Evolutionary conservation across 2,329 filamentous ascomycete genomes (phyloP), one percentile per base, ranked within the genome.

Genomic region (Neurospora crassa): DNA sequence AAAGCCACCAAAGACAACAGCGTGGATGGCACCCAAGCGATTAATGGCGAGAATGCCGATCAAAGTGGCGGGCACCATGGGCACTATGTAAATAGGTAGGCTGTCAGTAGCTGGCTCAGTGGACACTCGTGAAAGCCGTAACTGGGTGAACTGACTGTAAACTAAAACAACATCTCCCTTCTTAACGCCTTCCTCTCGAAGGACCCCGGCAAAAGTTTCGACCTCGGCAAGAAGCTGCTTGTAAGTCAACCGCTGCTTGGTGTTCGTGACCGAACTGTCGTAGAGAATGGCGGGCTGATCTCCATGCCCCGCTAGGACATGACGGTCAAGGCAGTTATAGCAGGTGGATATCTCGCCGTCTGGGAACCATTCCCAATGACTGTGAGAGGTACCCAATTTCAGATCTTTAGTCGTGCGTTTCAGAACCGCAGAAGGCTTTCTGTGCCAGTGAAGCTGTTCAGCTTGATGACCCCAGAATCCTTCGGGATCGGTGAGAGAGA

Each of bases 1-100:
- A 79, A 98, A 98, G 0, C 95, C 94, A 59, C 95, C 95, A 80
- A 97, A 97, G 3, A 98, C 95, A 5, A 97, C 93, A 3, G 92
- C 90, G 79, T 98, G 95, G 69, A 97, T 89, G 18, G 94, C 95
- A 12, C 94, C 95, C 0, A 97, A 84, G 11, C 94, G 89, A 73
- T 89, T 89, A 72, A 92, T 88, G 34, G 95, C 94, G 4, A 97
- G 88, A 74, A 96, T 93, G 11, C 92, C 94, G 73, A 96, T 89
- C n/a, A 97, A 80, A 1, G 94, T 92, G 0, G 93, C 90, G 0
- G 95, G 94, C 63, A 97, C 93, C 94, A 97, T 97, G 70, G 94
- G 94, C 94, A 97, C 91, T 93, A 74, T 34, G 18, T 5, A 18
- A 24, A 20, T 42, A 37, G 37, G 12, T 42, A 37, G 37, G 12